Evolutionary conservation across 2,329 filamentous ascomycete genomes (phyloP).

Genomic region (Byssoonygena ceratinophila): DNA sequence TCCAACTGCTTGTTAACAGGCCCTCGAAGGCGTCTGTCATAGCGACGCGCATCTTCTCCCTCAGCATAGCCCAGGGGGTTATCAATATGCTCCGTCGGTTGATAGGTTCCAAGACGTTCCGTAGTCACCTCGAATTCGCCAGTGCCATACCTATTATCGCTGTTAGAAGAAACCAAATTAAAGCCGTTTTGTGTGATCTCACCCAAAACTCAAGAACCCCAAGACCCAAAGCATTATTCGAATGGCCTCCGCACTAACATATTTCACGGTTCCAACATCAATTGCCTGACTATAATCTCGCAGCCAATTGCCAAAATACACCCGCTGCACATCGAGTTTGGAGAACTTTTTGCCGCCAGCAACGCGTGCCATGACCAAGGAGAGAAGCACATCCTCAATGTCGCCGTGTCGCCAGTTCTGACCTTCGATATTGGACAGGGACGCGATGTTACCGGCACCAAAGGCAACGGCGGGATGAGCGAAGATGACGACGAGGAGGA

Average conservation of each 20-base stretch:
- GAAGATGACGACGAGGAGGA: conserved; percentile 53
- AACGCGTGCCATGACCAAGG: conserved; percentile 54
- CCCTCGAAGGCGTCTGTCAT: conserved; percentile 68
- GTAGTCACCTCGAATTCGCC: conserved; percentile 76
- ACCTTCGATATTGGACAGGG: conserved; percentile 68
- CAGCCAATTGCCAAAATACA: conserved; percentile 96
- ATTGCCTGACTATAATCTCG: conserved; percentile 89
- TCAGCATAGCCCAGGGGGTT: conserved; percentile 76
- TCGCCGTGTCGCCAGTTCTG: conserved; percentile 85
- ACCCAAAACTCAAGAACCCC: conserved; percentile 81
- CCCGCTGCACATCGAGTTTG: conserved; percentile 76
- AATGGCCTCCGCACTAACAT: conserved; percentile 81
- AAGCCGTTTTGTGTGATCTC: conserved; percentile 22
- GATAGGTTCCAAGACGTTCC: conserved; percentile 68
- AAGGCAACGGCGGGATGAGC: conserved; percentile 63
- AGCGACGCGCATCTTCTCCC: conserved; percentile 72
- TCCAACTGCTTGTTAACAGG: conserved; percentile 70
- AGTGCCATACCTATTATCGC: conserved; percentile 45
- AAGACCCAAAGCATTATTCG: conserved; percentile 79
- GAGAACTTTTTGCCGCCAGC: conserved; percentile 69
- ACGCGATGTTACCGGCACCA: conserved; percentile 79
- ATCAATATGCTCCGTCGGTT: conserved; percentile 75
- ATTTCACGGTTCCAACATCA: conserved; percentile 84
- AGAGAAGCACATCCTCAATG: conserved; percentile 81
- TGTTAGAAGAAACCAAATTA: background rate